Conservation (phyloP, 805 yeast species). For the Saturnispora quitensis region DNA sequence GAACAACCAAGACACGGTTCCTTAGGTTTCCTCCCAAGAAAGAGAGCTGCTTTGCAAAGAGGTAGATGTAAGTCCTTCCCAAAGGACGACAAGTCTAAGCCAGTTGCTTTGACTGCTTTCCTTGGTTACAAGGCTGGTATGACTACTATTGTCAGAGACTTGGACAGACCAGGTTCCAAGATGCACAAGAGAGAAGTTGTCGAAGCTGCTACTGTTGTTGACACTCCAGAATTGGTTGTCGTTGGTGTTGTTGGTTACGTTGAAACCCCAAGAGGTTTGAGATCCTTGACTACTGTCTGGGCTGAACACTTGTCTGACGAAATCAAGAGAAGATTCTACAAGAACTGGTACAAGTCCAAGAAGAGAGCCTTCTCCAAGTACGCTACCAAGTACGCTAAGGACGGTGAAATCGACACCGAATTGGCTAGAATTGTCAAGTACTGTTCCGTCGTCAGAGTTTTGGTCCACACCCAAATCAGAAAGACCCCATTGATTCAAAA, state of each 20-base stretch:
- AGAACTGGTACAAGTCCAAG: conserved; percentile 99
- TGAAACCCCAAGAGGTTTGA: conserved; percentile 99
- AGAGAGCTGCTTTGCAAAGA: conserved; percentile 98
- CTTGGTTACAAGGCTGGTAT: conserved; percentile 99
- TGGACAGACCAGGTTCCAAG: conserved; percentile 99
- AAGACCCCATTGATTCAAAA: conserved; percentile 98
- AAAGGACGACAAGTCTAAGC: conserved; percentile 94
- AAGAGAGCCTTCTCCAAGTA: conserved; percentile 99
- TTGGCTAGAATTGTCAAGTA: conserved; percentile 98
- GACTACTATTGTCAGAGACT: conserved; percentile 99
- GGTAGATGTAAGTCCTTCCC: conserved; percentile 99
- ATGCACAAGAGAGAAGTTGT: conserved; percentile 99
- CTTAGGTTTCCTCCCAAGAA: conserved; percentile 99
- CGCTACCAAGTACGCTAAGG: conserved; percentile 95
- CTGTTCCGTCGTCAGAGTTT: conserved; percentile 97
- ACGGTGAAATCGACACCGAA: conserved; percentile 85
- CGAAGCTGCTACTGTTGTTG: conserved; percentile 98
- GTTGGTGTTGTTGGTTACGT: conserved; percentile 99
- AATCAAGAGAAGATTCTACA: conserved; percentile 99
- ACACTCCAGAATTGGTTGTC: conserved; percentile 97
- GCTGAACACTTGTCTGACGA: conserved; percentile 99
- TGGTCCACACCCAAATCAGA: conserved; percentile 99
- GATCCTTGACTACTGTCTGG: conserved; percentile 99
- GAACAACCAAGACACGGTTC: conserved; percentile 99
- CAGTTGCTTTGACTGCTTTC: conserved; percentile 98